Base-by-base conservation (phyloP, 306 rosid genomes). In the Ormosia emarginata region DNA sequence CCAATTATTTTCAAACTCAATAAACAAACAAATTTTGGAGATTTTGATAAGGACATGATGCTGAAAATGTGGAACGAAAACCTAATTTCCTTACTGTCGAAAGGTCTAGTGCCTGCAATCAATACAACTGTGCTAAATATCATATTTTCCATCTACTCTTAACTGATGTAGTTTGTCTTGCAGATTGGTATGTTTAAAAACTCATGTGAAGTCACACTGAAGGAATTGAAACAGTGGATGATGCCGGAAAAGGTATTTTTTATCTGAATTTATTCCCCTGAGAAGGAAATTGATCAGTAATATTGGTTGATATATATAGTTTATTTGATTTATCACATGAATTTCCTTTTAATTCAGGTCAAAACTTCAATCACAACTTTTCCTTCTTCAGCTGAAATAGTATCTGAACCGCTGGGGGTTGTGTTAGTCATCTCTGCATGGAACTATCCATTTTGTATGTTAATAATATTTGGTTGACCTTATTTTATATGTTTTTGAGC, bases 391-490 rank as follows among this genome's bases (percentile, higher is more conserved):
- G 99, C 98, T 66, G 94, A 92, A 85, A 92, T 96, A 79, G 97
- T 96, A 63, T 86, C 98, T 47, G 99, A 96, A 83, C 99, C 99
- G 15, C 77, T 96, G 39, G 99, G 99, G 55, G 97, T 92, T 77
- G 92, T 91, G 30, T 74, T 96, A 50, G 66, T 92, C 77, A 96
- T 96, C 79, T 92, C 99, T 18, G 91, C 99, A 8, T 96, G 99
- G 99, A 96, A 96, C 89, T 96, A 96, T 86, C 99, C 99, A 61
- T 92, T 96, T 75, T 81, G 99, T 96, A 96, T n/a, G 99, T 89
- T 49, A 37, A 71, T 34, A 40, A 24, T 24, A 24, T 78, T 73
- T 62, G 32, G 13, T 34, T 36, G 64, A 46, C 18, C 12, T 79
- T 84, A 49, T 79, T 56, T 71, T 74, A 37, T 46, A 15, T 55